phyloP scores from a whole-genome alignment of 2,329 filamentous ascomycete genomes.

The Botrytis aclada region DNA sequence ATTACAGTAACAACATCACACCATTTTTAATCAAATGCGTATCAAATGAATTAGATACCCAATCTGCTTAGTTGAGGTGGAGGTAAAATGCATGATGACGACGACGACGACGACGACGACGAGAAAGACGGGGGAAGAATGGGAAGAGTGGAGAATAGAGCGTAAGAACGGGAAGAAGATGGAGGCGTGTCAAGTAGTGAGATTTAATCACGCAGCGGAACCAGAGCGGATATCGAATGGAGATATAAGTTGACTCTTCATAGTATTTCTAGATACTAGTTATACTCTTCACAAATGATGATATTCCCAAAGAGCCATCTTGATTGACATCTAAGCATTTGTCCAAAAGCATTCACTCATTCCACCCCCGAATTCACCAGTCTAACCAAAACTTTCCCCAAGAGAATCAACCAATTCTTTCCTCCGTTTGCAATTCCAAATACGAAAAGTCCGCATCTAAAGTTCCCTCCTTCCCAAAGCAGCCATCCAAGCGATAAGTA shows the following conservation, averaged over 20 bases:
- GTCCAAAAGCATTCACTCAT: background rate
- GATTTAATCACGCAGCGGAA: background rate
- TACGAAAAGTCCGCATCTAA: background rate
- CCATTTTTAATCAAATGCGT: background rate
- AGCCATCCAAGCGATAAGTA: background rate
- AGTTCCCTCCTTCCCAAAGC: conserved; percentile 1
- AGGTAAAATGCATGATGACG: background rate
- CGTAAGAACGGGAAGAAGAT: background rate
- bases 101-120: background rate
- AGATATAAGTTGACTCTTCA: background rate
- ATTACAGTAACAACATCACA: background rate
- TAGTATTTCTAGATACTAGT: background rate
- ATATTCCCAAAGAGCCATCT: background rate
- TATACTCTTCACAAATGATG: background rate
- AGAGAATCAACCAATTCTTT: too few relatives aligned
- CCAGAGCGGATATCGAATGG: background rate
- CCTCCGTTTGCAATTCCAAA: background rate
- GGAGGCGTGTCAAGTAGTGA: background rate
- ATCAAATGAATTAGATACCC: background rate
- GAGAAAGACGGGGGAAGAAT: background rate
- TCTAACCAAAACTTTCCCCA: too few relatives aligned
- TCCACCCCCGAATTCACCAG: background rate
- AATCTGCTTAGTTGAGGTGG: background rate
- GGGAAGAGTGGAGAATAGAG: background rate
- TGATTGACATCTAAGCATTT: background rate